Base-by-base conservation (phyloP, 176 grass and related monocot genomes). In the Elymus sibiricus region DNA sequence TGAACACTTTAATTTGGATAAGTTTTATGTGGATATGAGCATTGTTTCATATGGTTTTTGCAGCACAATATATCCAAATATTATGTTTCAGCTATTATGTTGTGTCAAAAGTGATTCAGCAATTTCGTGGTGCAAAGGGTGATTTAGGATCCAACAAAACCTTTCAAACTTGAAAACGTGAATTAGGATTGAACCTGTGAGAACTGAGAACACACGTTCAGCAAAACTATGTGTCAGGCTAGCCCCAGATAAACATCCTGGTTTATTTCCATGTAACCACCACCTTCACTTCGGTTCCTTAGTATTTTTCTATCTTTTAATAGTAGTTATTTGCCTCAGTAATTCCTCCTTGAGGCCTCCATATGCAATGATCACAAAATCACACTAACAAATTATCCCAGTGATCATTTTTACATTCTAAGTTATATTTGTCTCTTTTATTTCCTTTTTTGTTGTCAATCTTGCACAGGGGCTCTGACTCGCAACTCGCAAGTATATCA, bases 401-500 rank as follows among this genome's bases (percentile, higher is more conserved):
- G 26, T 75, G 43, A 3, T 58, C 53, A 58, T 58, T 58, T 58
- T 58, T 22, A 58, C 53, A 7, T 22, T 58, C 53, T 58, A 22
- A 3, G 53, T 22, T 22, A 58, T 58, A 58, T 58, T 58, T 22
- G 9, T 58, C 53, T 58, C 0, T 58, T 58, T 22, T 58, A 17
- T 9, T n/a, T 62, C 28, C 5, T 29, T 77, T 63, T 4, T 51
- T 43, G n/a, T 77, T 37, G n/a, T n/a, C 19, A 76, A 84, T 59
- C 2, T 21, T 81, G 14, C 61, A 3, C 82, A 95, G 90, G 84
- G 63, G n/a, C 0, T 65, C 14, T 88, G 4, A 47, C 34, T 68
- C 2, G 5, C 12, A 95, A 47, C 34, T 68, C 2, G 5, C 12
- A 95, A 88, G 55, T 94, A 90, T 32, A 53, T 9, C 21, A 77